These are phyloP conservation scores for Parastagonospora nodorum DNA, from an alignment of 2,329 filamentous ascomycete genomes.

Conservation along the genomic window DNA sequence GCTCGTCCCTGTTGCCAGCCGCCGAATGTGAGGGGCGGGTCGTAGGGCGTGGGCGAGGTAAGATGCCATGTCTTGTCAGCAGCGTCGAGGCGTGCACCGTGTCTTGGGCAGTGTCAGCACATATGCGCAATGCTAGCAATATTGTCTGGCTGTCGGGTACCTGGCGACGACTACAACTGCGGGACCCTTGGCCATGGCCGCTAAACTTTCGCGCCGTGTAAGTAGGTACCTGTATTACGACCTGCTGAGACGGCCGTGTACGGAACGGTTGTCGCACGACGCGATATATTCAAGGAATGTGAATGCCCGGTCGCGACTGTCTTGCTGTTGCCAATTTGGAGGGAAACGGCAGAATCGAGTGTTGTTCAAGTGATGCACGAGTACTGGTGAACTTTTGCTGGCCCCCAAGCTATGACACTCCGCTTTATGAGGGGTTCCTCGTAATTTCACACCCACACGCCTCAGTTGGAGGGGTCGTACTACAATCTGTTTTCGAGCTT, in stretches of 20 bases:
- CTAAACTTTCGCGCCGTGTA: constrained; percentile 18
- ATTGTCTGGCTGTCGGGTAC: constrained; percentile 33
- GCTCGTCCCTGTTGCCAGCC: constrained; percentile 88
- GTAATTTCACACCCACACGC: too few species aligned
- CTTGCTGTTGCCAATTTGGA: not conserved
- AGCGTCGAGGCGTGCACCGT: constrained; percentile 91
- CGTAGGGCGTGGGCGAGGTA: constrained; percentile 90
- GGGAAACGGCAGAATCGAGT: not conserved
- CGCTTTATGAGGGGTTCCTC: constrained; percentile 6
- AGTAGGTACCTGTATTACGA: constrained; percentile 13
- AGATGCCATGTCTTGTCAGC: constrained; percentile 96
- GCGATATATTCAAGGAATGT: not conserved
- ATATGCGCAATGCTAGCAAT: constrained; percentile 1
- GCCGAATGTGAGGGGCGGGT: constrained; percentile 91
- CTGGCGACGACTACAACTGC: constrained; percentile 57
- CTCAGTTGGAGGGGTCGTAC: not conserved
- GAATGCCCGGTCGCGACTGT: not conserved
- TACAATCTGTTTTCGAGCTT: not conserved
- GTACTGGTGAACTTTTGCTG: constrained; percentile 17
- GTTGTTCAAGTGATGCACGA: constrained; percentile 8
- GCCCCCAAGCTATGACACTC: constrained; percentile 29
- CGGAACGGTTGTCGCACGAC: constrained; percentile 1
- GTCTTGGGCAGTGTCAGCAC: constrained; percentile 56
- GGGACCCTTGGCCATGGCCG: constrained; percentile 51
- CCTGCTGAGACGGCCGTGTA: constrained; percentile 4